Evolutionary conservation across 2,329 filamentous ascomycete species (phyloP).

Genomic region (Myriangium duriaei): DNA sequence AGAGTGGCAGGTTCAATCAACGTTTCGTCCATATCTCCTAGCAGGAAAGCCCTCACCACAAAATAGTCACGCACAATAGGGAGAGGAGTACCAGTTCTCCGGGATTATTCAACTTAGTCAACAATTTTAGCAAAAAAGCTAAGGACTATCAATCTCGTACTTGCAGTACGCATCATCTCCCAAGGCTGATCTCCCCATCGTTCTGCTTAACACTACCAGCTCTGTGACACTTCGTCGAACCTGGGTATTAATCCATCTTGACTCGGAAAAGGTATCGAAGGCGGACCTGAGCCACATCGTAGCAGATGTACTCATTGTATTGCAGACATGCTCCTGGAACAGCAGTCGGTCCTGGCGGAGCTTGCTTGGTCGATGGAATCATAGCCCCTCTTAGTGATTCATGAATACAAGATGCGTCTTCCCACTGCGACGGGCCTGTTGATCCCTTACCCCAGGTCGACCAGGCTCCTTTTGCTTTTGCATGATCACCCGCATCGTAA

Average conservation of each 20-base stretch:
- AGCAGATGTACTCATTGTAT: slow-evolving; percentile 67
- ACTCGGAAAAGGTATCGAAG: slow-evolving; percentile 58
- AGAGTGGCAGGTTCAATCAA: no score
- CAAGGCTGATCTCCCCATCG: no score
- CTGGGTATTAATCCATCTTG: slow-evolving; percentile 25
- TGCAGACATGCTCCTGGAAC: slow-evolving; percentile 33
- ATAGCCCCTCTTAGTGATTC: slow-evolving; percentile 51
- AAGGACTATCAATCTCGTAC: no score
- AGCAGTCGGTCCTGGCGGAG: slow-evolving; percentile 11
- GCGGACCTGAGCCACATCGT: slow-evolving; percentile 56
- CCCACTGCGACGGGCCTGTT: slow-evolving; percentile 57
- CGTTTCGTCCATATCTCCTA: no score
- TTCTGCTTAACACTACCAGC: no score
- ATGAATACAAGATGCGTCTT: slow-evolving; percentile 58
- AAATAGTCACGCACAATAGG: no score
- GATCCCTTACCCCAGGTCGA: slow-evolving; percentile 60
- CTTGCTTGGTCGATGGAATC: slow-evolving; percentile 43
- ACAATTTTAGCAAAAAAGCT: no score
- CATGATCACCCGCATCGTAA: slow-evolving; percentile 52
- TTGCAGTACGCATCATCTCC: no score
- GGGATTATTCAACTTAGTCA: no score
- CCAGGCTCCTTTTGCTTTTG: slow-evolving; percentile 45
- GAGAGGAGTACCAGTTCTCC: no score
- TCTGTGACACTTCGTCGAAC: no score
- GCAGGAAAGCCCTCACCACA: no score